These are phyloP conservation scores for Thelephora terrestris DNA, from an alignment of 1,284 basidiomycete genomes.

Conservation along the genomic window DNA sequence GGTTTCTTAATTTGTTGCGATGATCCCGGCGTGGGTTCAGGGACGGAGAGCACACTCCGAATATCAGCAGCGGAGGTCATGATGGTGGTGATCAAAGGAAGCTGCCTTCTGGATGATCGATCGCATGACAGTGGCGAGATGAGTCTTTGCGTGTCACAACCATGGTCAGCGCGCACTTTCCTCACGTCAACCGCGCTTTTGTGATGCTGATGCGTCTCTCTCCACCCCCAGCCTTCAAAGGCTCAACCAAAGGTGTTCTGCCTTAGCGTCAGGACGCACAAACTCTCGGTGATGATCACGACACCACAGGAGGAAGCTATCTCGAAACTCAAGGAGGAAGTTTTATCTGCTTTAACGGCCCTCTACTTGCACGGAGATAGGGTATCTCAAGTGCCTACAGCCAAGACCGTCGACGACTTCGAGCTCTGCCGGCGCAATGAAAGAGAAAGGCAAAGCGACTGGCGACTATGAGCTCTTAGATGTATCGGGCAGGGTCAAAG, in stretches of 20 bases:
- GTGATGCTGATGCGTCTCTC: neutral
- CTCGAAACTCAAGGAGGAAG: conserved; percentile 48
- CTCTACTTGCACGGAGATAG: conserved; percentile 24
- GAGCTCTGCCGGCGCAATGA: conserved; percentile 47
- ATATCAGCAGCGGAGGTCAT: conserved; percentile 66
- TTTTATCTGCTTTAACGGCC: conserved; percentile 43
- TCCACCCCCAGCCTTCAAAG: conserved; percentile 21
- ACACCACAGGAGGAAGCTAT: conserved; percentile 44
- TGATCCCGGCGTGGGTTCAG: conserved; percentile 24
- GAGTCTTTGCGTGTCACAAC: neutral
- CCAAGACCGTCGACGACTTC: conserved; percentile 42
- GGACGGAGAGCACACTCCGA: conserved; percentile 67
- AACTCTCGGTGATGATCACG: conserved; percentile 51
- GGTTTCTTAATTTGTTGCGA: conserved; percentile 27
- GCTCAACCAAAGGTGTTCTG: conserved; percentile 48
- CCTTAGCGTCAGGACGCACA: conserved; percentile 60
- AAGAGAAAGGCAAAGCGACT: conserved; percentile 37
- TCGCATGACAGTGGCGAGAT: neutral
- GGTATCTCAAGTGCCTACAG: conserved; percentile 30
- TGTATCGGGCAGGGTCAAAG: conserved; percentile 31
- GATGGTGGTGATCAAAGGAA: conserved; percentile 31
- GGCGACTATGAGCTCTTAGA: conserved; percentile 43
- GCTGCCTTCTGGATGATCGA: too few relatives aligned
- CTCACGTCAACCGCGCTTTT: conserved; percentile 3
- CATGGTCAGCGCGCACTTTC: neutral